These are phyloP conservation scores for Nadsonia commutata DNA, from an alignment of 1,139 yeast species.

Conservation along the genomic window DNA sequence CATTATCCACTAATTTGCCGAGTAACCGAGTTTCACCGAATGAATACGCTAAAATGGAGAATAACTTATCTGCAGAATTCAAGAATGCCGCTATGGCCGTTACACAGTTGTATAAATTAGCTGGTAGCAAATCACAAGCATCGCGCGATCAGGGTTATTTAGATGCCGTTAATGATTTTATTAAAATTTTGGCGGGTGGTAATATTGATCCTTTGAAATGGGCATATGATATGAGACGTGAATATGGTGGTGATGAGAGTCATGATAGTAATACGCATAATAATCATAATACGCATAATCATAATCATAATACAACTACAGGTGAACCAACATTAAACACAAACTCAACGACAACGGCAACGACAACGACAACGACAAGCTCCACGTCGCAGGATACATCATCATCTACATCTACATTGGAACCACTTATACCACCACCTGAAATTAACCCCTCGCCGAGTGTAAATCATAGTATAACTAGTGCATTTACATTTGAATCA, in stretches of 20 bases:
- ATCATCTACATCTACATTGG: background rate
- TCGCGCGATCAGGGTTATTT: slow-evolving; percentile 16
- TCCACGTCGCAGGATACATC: background rate
- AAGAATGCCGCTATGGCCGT: slow-evolving; percentile 19
- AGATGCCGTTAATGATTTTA: slow-evolving; percentile 10
- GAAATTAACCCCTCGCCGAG: no score
- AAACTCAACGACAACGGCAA: background rate
- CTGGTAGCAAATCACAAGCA: slow-evolving; percentile 14
- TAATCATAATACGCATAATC: background rate
- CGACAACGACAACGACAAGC: background rate
- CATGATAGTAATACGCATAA: background rate
- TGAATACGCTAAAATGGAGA: slow-evolving; percentile 4
- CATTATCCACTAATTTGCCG: background rate
- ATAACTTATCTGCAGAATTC: slow-evolving; percentile 12
- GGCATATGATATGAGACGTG: background rate
- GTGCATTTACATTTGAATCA: background rate
- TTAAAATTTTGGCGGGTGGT: background rate
- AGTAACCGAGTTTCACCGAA: background rate
- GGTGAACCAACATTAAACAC: background rate
- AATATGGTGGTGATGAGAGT: background rate
- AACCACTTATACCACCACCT: no score
- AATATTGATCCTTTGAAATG: background rate
- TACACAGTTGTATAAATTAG: slow-evolving; percentile 17
- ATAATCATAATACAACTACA: background rate
- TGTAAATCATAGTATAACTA: no score